Evolutionary conservation across 805 yeast species (phyloP).

Genomic region (Wickerhamiella musiphila): DNA sequence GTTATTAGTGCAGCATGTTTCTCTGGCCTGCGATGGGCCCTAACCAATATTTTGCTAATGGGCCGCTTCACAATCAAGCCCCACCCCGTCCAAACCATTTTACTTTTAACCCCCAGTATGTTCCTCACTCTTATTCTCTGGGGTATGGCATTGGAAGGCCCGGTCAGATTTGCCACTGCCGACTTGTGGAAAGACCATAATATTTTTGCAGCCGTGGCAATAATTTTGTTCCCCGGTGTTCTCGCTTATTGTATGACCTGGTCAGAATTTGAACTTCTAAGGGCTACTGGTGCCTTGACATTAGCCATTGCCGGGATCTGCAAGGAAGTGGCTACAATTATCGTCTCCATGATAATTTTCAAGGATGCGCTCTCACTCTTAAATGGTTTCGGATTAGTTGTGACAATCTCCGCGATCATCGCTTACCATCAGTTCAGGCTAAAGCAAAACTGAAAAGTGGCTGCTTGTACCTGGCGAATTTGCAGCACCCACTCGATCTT

Average conservation of each 20-base stretch:
- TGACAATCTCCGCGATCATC: slow-evolving; percentile 62
- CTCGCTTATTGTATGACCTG: slow-evolving; percentile 81
- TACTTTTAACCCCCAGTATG: slow-evolving; percentile 77
- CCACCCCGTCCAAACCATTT: slow-evolving; percentile 68
- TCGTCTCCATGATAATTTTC: slow-evolving; percentile 49
- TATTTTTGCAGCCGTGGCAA: slow-evolving; percentile 31
- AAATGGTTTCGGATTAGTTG: slow-evolving; percentile 54
- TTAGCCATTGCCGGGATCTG: slow-evolving; percentile 82
- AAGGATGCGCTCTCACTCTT: slow-evolving; percentile 52
- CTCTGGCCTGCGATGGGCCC: slow-evolving; percentile 89
- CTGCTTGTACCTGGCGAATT: no score
- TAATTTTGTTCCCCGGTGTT: slow-evolving; percentile 66
- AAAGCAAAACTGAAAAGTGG: no score
- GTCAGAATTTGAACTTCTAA: slow-evolving; percentile 61
- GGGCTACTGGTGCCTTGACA: slow-evolving; percentile 70
- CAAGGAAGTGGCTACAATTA: slow-evolving; percentile 75
- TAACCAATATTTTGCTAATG: slow-evolving; percentile 68
- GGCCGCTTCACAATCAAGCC: slow-evolving; percentile 23
- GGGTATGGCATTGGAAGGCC: slow-evolving; percentile 59
- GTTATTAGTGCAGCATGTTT: slow-evolving; percentile 66
- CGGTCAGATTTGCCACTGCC: slow-evolving; percentile 32
- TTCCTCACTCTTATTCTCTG: slow-evolving; percentile 38
- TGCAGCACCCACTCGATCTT: no score
- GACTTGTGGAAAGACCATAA: slow-evolving; percentile 55
- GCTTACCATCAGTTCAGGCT: slow-evolving; percentile 47